These are phyloP conservation scores for Deinandra increscens DNA, from an alignment of 129 eudicot genomes.

Conservation along the genomic window DNA sequence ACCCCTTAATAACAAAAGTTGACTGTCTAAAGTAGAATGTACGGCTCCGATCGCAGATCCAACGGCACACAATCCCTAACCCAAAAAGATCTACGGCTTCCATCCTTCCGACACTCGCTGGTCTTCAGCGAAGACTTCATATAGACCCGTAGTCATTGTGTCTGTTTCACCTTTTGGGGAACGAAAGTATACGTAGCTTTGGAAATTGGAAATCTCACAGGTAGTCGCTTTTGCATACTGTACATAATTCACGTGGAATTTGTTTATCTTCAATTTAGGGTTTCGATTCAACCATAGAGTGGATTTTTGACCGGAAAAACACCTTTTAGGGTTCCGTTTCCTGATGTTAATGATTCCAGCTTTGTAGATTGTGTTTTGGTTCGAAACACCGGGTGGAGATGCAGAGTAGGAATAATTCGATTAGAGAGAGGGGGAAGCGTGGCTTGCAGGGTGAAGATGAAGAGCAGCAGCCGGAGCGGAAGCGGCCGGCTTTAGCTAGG, in stretches of 20 bases:
- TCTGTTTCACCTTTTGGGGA: constrained; percentile 13
- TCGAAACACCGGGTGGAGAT: constrained; percentile 36
- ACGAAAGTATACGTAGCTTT: constrained; percentile 10
- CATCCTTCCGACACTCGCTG: constrained; percentile 30
- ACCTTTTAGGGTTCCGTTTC: constrained; percentile 13
- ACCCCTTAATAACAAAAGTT: no score
- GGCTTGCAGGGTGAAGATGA: constrained; percentile 62
- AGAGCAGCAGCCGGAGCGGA: constrained; percentile 74
- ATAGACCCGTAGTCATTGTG: constrained; percentile 8
- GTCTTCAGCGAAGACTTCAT: constrained; percentile 32
- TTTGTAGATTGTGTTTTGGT: constrained; percentile 34
- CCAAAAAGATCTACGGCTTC: constrained; percentile 15
- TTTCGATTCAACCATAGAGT: neutral
- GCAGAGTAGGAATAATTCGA: constrained; percentile 79
- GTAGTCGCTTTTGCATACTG: constrained; percentile 10
- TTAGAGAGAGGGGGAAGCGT: constrained; percentile 75
- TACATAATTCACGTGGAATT: constrained; percentile 9
- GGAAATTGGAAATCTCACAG: constrained; percentile 18
- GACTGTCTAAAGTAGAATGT: no score
- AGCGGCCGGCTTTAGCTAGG: constrained; percentile 98
- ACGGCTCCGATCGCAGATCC: constrained; percentile 20
- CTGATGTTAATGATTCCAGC: constrained; percentile 18
- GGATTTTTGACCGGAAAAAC: constrained; percentile 21
- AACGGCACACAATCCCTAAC: constrained; percentile 16
- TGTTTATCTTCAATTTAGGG: constrained; percentile 19